Base-by-base conservation (phyloP, 2,329 filamentous ascomycete species). In the Penicillium corylophilum region DNA sequence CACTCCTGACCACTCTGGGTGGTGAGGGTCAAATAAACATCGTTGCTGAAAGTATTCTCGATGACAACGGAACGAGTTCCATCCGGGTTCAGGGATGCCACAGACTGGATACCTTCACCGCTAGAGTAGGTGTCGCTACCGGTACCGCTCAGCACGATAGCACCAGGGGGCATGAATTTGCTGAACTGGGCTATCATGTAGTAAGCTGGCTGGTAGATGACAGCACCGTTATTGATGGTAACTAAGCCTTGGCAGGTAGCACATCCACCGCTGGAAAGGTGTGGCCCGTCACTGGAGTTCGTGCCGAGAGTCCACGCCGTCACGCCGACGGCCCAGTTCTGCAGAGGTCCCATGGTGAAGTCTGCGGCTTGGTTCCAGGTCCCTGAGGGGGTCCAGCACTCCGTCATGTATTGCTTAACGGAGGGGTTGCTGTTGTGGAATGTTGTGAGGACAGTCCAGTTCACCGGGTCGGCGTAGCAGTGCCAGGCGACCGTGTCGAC, bases 171-270 rank as follows among this genome's bases (percentile, higher is more conserved):
- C 50, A 80, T 78, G 61, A 75, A 80, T 54, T 69, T 73, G 62
- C 71, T 75, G 62, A 79, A 80, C 63, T 82, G 79, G 1, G 77
- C 79, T 53, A 82, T 68, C 72, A 79, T 79, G 62, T 81, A 81
- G 65, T 80, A 81, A 54, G 79, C 77, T 6, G 77, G 70, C 23
- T 73, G 74, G 54, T 75, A 73, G 4, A 65, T 68, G 64, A 81
- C 82, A 2, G 70, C 73, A 20, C 68, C 69, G 10, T 69, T 60
- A 7, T 64, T 62, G 28, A 67, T 52, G 20, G 63, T 64, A 5
- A 68, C 63, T 15, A 67, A 42, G 2, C 66, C 66, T 8, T 56
- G 56, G 41, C 65, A 69, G n/a, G 44, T 59, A 10, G 24, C 55
- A 48, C 66, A 69, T 4, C 66, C 66, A 10, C 65, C 66, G 18